Conservation (phyloP, 2,329 filamentous ascomycete genomes). For the Hyphodiscus sp. region DNA sequence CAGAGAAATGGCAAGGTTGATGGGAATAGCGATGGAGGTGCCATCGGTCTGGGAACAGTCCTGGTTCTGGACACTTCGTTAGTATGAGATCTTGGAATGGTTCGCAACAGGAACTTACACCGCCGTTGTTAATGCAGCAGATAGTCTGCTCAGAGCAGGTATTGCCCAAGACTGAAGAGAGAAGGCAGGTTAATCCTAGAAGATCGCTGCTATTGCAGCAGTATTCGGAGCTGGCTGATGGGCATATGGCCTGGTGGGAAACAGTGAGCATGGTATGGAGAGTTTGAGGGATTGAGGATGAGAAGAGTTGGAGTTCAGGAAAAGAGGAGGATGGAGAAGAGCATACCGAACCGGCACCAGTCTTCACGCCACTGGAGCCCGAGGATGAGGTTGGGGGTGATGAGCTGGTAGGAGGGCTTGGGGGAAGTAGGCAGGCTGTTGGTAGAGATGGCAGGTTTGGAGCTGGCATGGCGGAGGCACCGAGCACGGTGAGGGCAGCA, state of each 20-base stretch:
- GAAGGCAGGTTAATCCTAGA: not conserved
- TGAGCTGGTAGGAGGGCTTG: no score
- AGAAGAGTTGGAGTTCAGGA: not conserved
- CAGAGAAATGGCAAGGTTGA: not conserved
- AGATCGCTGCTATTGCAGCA: not conserved
- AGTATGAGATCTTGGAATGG: not conserved
- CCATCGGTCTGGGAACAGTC: not conserved
- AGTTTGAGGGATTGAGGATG: not conserved
- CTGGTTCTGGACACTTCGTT: not conserved
- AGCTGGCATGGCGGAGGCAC: not conserved
- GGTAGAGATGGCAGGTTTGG: not conserved
- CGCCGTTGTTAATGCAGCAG: constrained; percentile 2
- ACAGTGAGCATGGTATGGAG: not conserved
- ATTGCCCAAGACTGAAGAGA: constrained; percentile 1
- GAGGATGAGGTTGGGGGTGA: not conserved
- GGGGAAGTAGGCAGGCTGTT: no score
- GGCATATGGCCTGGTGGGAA: not conserved
- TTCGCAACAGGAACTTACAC: not conserved
- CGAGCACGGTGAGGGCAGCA: not conserved
- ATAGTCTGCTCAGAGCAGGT: constrained; percentile 1
- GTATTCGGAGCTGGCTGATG: not conserved
- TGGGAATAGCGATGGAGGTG: not conserved
- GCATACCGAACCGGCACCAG: not conserved
- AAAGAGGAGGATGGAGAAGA: not conserved
- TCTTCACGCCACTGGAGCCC: not conserved